Base-by-base conservation (phyloP, 768 basidiomycete genomes). In the Psilocybe tampanensis region DNA sequence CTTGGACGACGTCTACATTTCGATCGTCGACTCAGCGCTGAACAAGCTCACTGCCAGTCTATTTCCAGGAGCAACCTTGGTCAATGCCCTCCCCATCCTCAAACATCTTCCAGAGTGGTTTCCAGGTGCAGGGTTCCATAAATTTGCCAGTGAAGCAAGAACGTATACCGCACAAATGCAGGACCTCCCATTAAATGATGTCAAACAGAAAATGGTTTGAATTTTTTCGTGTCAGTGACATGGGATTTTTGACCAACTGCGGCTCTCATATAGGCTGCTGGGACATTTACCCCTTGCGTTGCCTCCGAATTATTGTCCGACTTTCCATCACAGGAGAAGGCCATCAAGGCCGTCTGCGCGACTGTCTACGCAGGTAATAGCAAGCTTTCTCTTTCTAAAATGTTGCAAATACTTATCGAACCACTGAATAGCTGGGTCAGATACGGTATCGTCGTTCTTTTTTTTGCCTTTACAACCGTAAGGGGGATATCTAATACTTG, bases 341-440 rank as follows among this genome's bases (percentile, higher is more conserved):
- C 50, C 8, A 34, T 63, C 0, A 52, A 52, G 12, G 39, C 57
- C 17, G 23, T 61, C 2, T 60, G 56, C 9, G 56, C 47, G 18
- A 61, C 61, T 5, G 45, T 58, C 2, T 61, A 61, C 22, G 49
- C 48, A 22, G 60, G 64, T 62, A 24, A n/a, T n/a, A n/a, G n/a
- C n/a, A n/a, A 43, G 58, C n/a, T 9, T 6, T 11, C 44, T n/a
- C 9, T n/a, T 17, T 8, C 43, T 6, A n/a, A 5, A 9, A 2
- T 32, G 15, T 48, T 8, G n/a, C 23, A 15, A 1, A 17, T 23
- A 12, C 13, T 6, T 17, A 29, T n/a, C 7, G 24, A 15, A 13
- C 12, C 23, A 32, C 29, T n/a, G 6, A 15, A 17, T 34, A 24
- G 44, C 21, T 50, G 60, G 45, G 34, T 56, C 57, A 1, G 62